Conservation (phyloP, 805 yeast genomes). For the Metschnikowia sp. region DNA sequence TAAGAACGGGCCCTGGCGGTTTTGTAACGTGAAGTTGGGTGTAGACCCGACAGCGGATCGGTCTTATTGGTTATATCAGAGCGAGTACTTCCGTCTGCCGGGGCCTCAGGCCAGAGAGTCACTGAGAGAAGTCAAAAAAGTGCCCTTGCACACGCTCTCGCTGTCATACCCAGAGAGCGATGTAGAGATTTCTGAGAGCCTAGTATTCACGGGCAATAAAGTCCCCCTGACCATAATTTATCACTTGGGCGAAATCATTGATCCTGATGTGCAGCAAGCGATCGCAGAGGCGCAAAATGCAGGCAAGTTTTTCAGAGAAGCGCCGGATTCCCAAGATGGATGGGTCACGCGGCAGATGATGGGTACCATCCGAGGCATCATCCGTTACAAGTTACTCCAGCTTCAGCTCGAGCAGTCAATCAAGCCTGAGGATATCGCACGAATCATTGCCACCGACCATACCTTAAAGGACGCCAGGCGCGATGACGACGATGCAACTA, state of each 20-base stretch:
- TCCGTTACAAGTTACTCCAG: slow-evolving; percentile 68
- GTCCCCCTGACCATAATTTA: slow-evolving; percentile 68
- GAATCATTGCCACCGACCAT: slow-evolving; percentile 41
- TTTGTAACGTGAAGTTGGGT: slow-evolving; percentile 75
- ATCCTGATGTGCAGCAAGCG: slow-evolving; percentile 52
- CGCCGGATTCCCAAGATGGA: slow-evolving; percentile 61
- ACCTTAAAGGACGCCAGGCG: slow-evolving; percentile 19
- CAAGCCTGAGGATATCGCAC: slow-evolving; percentile 39
- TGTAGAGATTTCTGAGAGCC: slow-evolving; percentile 28
- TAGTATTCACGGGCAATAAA: slow-evolving; percentile 68
- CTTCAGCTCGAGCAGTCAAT: slow-evolving; percentile 51
- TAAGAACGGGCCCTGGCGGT: slow-evolving; percentile 94
- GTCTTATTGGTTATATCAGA: slow-evolving; percentile 64
- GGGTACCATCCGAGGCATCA: slow-evolving; percentile 61
- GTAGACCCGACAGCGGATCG: slow-evolving; percentile 64
- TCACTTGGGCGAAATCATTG: slow-evolving; percentile 76
- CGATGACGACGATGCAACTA: slow-evolving; percentile 14
- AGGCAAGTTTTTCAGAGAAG: slow-evolving; percentile 30
- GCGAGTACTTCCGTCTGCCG: slow-evolving; percentile 72
- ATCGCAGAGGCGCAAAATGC: slow-evolving; percentile 33
- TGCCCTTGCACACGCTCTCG: slow-evolving; percentile 27
- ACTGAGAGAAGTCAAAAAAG: slow-evolving; percentile 10
- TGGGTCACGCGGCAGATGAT: slow-evolving; percentile 71
- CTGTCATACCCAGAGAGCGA: slow-evolving; percentile 14
- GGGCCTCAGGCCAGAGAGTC: slow-evolving; percentile 21